Evolutionary conservation across 2,329 filamentous ascomycete genomes (phyloP).

Genomic region (Phyllosticta citribraziliensis): DNA sequence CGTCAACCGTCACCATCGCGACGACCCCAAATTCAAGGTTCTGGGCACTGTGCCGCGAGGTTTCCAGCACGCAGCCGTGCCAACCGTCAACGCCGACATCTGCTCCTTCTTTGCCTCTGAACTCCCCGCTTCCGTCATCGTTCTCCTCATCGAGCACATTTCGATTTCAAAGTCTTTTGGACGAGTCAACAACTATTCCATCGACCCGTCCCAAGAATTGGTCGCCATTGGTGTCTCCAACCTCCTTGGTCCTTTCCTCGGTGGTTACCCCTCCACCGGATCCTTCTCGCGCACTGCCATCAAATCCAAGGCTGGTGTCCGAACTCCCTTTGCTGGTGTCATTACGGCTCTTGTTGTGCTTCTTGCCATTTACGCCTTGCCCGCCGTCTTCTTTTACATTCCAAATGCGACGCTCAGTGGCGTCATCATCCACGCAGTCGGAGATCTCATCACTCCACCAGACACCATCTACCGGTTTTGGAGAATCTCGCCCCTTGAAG

Average conservation of each 20-base stretch:
- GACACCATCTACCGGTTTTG: constrained; percentile 93
- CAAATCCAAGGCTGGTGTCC: constrained; percentile 91
- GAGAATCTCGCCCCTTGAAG: constrained; percentile 82
- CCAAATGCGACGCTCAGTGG: constrained; percentile 69
- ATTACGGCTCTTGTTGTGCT: constrained; percentile 81
- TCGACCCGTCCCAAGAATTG: constrained; percentile 91
- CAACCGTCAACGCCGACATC: constrained; percentile 55
- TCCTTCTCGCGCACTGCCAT: constrained; percentile 96
- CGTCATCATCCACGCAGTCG: constrained; percentile 93
- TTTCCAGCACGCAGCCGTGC: constrained; percentile 70
- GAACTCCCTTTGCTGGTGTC: constrained; percentile 81
- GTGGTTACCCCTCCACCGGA: constrained; percentile 84
- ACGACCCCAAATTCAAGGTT: constrained; percentile 60
- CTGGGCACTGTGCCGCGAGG: constrained; percentile 71
- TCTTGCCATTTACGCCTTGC: constrained; percentile 79
- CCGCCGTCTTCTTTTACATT: constrained; percentile 89
- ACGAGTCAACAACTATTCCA: constrained; percentile 89
- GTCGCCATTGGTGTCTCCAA: constrained; percentile 90
- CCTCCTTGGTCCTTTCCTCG: constrained; percentile 79
- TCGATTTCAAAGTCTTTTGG: constrained; percentile 97
- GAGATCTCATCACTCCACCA: constrained; percentile 82
- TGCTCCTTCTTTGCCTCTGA: constrained; percentile 60
- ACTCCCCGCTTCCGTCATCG: constrained; percentile 78
- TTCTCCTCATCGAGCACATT: constrained; percentile 94
- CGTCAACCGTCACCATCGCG: constrained; percentile 56